phyloP scores from a whole-genome alignment of 768 basidiomycete species.

The Trametes villosa region DNA sequence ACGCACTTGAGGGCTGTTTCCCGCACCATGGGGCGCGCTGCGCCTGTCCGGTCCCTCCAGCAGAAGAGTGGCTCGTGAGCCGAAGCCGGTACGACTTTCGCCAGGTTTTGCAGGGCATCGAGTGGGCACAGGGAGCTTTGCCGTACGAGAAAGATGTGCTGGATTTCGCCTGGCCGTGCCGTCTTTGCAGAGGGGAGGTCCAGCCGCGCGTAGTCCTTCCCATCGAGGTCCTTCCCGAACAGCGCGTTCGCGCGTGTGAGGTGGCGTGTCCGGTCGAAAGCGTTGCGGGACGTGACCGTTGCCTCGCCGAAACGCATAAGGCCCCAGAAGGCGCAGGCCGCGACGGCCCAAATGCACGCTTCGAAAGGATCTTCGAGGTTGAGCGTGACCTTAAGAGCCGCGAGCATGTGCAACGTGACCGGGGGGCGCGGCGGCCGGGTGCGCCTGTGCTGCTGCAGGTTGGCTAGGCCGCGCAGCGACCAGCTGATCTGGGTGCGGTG shows the following conservation, averaged over 20 bases:
- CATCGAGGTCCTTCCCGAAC: slow-evolving; percentile 32
- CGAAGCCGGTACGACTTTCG: slow-evolving; percentile 31
- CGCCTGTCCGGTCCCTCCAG: slow-evolving; percentile 37
- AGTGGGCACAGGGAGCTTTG: slow-evolving; percentile 36
- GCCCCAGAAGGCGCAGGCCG: slow-evolving; percentile 44
- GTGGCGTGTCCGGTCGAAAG: slow-evolving; percentile 31
- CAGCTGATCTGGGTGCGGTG: slow-evolving; percentile 30
- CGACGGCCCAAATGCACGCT: slow-evolving; percentile 45
- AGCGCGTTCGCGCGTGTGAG: slow-evolving; percentile 30
- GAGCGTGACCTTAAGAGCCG: slow-evolving; percentile 25
- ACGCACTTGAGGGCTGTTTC: slow-evolving; percentile 31
- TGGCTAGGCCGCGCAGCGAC: slow-evolving; percentile 37
- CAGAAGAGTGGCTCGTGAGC: slow-evolving; percentile 41
- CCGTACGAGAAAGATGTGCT: slow-evolving; percentile 34
- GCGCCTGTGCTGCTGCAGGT: slow-evolving; percentile 23
- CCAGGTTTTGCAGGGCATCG: slow-evolving; percentile 38
- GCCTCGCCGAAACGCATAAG: slow-evolving; percentile 45
- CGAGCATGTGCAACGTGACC: slow-evolving; percentile 39
- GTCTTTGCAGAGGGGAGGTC: slow-evolving; percentile 44
- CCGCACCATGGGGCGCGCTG: slow-evolving; percentile 37
- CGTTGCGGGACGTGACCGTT: slow-evolving; percentile 27
- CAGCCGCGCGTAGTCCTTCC: slow-evolving; percentile 34
- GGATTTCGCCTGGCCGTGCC: slow-evolving; percentile 37
- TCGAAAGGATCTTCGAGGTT: slow-evolving; percentile 40
- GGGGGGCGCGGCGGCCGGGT: slow-evolving; percentile 36